These are phyloP conservation scores for Draba incana DNA, from an alignment of 345 rosid species.

Conservation along the genomic window DNA sequence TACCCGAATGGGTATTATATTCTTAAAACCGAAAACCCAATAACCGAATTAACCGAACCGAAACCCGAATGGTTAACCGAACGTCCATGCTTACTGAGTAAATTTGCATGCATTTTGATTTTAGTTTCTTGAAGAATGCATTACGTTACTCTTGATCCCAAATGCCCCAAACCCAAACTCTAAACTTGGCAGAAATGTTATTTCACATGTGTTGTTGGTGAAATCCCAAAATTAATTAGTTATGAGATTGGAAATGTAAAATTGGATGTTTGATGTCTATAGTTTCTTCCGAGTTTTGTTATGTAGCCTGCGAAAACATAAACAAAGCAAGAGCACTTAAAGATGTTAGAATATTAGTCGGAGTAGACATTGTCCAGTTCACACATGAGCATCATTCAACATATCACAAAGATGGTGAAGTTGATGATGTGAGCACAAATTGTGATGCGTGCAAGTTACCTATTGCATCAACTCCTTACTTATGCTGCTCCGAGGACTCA, in stretches of 20 bases:
- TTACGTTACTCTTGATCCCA: not conserved
- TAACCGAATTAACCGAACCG: too few relatives aligned
- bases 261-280: not conserved
- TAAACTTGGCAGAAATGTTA: not conserved
- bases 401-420: not conserved
- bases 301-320: not conserved
- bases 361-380: not conserved
- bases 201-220: not conserved
- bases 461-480: too few relatives aligned
- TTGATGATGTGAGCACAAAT: not conserved
- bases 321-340: not conserved
- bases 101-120: too few relatives aligned
- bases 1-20: too few relatives aligned
- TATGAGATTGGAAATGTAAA: not conserved
- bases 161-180: not conserved
- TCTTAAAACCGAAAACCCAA: too few relatives aligned
- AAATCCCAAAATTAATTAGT: not conserved
- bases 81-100: too few relatives aligned
- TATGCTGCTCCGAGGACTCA: too few relatives aligned
- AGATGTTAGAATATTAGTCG: not conserved
- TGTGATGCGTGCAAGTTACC: not conserved
- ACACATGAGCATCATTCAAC: not conserved
- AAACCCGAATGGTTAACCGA: too few relatives aligned
- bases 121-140: too few relatives aligned
- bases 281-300: not conserved